Conservation (phyloP, 768 basidiomycete species). For the Pholiota conissans region DNA sequence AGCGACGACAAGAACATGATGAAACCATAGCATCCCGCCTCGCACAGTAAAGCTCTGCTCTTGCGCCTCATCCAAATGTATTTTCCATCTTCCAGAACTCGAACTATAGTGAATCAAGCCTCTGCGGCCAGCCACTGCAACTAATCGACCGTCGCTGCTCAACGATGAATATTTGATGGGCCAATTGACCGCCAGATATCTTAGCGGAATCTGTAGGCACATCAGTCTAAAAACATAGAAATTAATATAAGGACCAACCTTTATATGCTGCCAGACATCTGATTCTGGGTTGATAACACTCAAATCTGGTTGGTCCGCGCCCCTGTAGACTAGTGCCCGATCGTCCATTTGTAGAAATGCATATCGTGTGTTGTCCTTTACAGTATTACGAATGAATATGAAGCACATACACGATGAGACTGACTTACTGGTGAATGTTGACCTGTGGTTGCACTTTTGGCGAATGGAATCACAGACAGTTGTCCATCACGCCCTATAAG, state of each 20-base stretch:
- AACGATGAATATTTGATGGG: conserved; percentile 91
- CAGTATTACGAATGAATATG: neutral
- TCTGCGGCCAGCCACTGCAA: conserved; percentile 89
- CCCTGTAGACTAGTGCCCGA: conserved; percentile 88
- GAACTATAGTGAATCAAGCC: conserved; percentile 95
- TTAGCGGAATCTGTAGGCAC: conserved; percentile 69
- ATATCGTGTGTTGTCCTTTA: conserved; percentile 93
- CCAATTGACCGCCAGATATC: conserved; percentile 91
- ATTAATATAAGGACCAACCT: conserved; percentile 42
- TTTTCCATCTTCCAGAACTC: conserved; percentile 93
- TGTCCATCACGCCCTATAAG: conserved; percentile 61
- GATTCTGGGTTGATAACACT: conserved; percentile 97
- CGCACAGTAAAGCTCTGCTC: conserved; percentile 86
- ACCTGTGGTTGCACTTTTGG: conserved; percentile 89
- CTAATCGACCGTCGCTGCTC: conserved; percentile 85
- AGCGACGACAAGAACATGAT: conserved; percentile 90
- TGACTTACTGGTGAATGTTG: conserved; percentile 84
- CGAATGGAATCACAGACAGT: conserved; percentile 86
- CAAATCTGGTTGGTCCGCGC: conserved; percentile 97
- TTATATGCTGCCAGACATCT: conserved; percentile 97
- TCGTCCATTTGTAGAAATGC: conserved; percentile 97
- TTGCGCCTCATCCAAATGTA: conserved; percentile 78
- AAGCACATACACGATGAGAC: neutral
- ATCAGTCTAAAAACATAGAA: neutral
- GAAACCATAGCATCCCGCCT: conserved; percentile 95